Evolutionary conservation across 2,329 filamentous ascomycete genomes (phyloP), one percentile per base, ranked within the genome.

Genomic region (Hirsutella thompsonii): DNA sequence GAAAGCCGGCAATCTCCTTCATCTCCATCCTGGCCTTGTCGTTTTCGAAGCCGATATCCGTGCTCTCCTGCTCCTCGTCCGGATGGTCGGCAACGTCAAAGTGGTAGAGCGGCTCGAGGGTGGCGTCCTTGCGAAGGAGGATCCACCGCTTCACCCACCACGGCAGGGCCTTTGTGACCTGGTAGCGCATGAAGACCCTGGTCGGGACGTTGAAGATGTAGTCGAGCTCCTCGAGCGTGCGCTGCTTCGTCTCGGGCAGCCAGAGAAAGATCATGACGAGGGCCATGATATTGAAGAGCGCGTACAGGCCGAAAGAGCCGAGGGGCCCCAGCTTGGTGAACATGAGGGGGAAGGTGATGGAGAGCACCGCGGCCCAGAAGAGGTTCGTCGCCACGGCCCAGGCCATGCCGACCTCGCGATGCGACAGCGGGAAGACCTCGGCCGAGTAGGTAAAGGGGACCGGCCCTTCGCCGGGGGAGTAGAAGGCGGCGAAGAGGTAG

Each of bases 321-420:
- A 67, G 52, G 1, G 68, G 62, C 3, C 60, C 57, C 1, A 72
- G 46, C 10, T 54, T 50, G 3, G 56, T 55, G 11, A 79, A 57
- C 59, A 80, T 69, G 37, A 71, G 62, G 2, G 76, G 77, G 51
- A 79, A 78, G 0, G 76, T 81, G 39, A 83, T 72, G n/a, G 72
- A 70, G 36, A 79, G 60, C 0, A 83, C 70, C 0, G 72, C 66
- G 0, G 74, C 74, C 69, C 69, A 76, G 51, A 70, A 70, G 8
- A 81, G 63, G 46, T 76, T 81, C 1, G 76, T 82, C 2, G 79
- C 76, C 8, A 83, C 79, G 8, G 78, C 74, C 59, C 72, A 83
- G 0, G 70, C 72, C 81, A 85, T 84, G 42, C 81, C 81, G 20
- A 83, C 69, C 53, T 84, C 81, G 51, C 81, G 70, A 54, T 84